Evolutionary conservation across 202 grass and related monocot species (phyloP), one percentile per base, ranked within the genome.

Genomic region (Carex sylvatica): DNA sequence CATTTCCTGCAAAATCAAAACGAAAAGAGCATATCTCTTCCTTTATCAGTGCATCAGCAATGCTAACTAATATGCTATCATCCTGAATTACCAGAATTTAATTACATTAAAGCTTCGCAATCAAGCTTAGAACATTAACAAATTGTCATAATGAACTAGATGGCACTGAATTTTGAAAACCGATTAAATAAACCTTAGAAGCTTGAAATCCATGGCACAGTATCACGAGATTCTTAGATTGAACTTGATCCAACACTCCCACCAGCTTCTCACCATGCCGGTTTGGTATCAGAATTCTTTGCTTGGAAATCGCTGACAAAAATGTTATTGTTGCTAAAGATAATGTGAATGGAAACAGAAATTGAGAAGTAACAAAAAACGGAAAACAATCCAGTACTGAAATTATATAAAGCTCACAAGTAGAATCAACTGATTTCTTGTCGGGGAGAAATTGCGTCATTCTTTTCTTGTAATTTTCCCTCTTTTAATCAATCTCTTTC

Each of bases 1-100:
- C 95, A 83, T 98, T 98, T 85, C 95, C 92, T 52, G 90, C 74
- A 93, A 98, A 98, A 93, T 98, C 95, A 85, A 98, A 91, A 10
- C 87, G 86, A 86, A 91, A 93, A 69, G 66, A 69, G 58, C 80
- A 90, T 30, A 87, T 24, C 36, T 84, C 84, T 82, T 88, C 83
- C 6, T 67, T 85, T 69, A 84, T 79, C 86, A 98, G 53, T 61
- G 89, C 84, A 88, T 70, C 42, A 59, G 79, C 84, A 81, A 98
- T 85, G 75, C 84, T 73, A 74, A 93, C 85, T 26, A 98, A 87
- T 84, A 91, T 91, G 59, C 62, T 86, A 83, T 92, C 86, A 68
- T 98, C 89, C 95, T 98, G 86, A 23, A 86, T 33, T 75, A 55
- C 47, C 49, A 75, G 44, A 51, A 47, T 51, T 24, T 5, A 72